A percentile compares a stretch with the other conserved stretches of the same genome.
These are phyloP conservation scores for Entelexis sorbosivorans DNA, from an alignment of 1,139 yeast species.

Conservation along the genomic window DNA sequence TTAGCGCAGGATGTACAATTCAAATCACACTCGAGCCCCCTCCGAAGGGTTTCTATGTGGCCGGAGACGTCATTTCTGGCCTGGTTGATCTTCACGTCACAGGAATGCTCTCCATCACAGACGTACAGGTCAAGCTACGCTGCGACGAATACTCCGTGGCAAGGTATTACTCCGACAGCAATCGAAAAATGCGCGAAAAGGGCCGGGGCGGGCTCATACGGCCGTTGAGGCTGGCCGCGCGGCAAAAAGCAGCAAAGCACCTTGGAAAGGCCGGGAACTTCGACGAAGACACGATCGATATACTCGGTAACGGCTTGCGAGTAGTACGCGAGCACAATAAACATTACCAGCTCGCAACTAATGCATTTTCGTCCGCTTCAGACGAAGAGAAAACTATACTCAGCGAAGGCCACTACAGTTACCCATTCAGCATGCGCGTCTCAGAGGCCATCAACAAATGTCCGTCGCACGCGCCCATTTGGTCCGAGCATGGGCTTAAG, in stretches of 20 bases:
- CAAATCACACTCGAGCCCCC: not conserved
- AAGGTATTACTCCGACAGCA: not conserved
- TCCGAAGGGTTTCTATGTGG: not conserved
- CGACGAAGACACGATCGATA: slow-evolving; percentile 4
- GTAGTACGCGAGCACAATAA: not conserved
- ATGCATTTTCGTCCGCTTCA: not conserved
- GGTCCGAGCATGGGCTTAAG: not conserved
- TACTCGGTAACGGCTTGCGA: not conserved
- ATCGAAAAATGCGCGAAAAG: not conserved
- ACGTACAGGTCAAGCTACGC: slow-evolving; percentile 10
- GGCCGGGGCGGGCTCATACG: not conserved
- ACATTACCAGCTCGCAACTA: not conserved
- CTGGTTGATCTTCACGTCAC: not conserved
- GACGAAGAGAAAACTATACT: not conserved
- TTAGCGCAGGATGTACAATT: not conserved
- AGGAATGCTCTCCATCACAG: not conserved
- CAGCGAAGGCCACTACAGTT: slow-evolving; percentile 5
- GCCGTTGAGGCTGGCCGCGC: not conserved
- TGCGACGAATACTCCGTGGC: slow-evolving; percentile 10
- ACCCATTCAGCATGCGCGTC: slow-evolving; percentile 7
- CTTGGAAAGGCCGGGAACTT: slow-evolving; percentile 5
- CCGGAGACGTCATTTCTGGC: slow-evolving; percentile 8
- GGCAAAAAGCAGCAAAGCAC: slow-evolving; percentile 2
- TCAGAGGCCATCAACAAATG: slow-evolving; percentile 4
- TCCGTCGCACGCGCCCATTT: slow-evolving; percentile 8